Evolutionary conservation across 176 grass and related monocot species (phyloP).

Genomic region (Saccharum officinarum): DNA sequence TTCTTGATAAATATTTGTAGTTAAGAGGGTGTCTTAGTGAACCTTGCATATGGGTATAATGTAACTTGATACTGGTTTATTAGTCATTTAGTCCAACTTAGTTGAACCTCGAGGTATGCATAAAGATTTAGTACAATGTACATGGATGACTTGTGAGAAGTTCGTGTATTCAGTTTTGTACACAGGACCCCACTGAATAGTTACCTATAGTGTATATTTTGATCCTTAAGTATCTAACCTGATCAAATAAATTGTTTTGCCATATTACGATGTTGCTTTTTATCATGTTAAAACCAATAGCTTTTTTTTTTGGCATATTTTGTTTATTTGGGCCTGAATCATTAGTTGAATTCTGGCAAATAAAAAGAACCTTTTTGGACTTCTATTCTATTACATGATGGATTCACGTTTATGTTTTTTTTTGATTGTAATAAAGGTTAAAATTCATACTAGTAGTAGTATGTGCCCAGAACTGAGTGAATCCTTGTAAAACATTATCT

Average conservation of each 20-base stretch:
- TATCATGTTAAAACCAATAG: background rate
- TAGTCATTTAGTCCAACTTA: background rate
- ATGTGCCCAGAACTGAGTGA: background rate
- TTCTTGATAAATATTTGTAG: background rate
- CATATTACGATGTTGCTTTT: background rate
- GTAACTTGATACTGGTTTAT: conserved; percentile 14
- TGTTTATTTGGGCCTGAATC: background rate
- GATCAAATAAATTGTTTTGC: background rate
- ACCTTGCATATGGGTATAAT: background rate
- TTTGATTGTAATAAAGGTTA: background rate
- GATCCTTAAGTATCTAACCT: background rate
- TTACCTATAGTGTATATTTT: background rate
- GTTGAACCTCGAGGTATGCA: conserved; percentile 14
- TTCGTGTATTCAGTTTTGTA: background rate
- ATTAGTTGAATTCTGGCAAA: background rate
- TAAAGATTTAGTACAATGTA: background rate
- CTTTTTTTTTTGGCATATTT: background rate
- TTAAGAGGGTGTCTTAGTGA: background rate
- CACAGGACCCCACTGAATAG: background rate
- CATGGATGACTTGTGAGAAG: background rate
- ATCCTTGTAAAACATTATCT: background rate
- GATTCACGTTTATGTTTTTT: background rate
- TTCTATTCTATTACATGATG: background rate
- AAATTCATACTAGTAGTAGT: background rate
- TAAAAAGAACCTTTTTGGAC: background rate